Conservation (phyloP, 495 filamentous ascomycete genomes). For the Hamigera avellanea region DNA sequence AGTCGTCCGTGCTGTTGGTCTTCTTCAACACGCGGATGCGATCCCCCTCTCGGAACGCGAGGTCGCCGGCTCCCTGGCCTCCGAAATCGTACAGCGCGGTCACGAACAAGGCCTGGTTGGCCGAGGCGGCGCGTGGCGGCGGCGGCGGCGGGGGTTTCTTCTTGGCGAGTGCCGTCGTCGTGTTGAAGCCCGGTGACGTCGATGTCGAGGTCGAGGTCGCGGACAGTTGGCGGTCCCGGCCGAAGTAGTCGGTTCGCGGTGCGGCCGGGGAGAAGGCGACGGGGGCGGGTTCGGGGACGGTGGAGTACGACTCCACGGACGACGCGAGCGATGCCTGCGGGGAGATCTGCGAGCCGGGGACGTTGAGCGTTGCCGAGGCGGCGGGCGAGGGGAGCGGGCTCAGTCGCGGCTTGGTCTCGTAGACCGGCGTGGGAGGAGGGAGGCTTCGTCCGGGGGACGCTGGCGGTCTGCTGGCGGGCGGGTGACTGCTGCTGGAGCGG, state of each 20-base stretch:
- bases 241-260: slow-evolving; percentile 40
- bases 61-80: slow-evolving; percentile 60
- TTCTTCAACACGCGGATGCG: slow-evolving; percentile 72
- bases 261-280: slow-evolving; percentile 15
- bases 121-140: slow-evolving; percentile 30
- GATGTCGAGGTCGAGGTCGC: slow-evolving; percentile 23
- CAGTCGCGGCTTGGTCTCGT: slow-evolving; percentile 15
- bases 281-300: slow-evolving; percentile 1
- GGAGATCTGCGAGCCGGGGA: slow-evolving; percentile 3
- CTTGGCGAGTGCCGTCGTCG: slow-evolving; percentile 20
- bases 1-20: slow-evolving; percentile 80
- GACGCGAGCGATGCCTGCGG: slow-evolving; percentile 5
- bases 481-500: slow-evolving; percentile 12
- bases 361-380: slow-evolving; percentile 5
- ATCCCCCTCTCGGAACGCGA: slow-evolving; percentile 76
- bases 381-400: slow-evolving; percentile 5
- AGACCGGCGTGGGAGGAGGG: slow-evolving; percentile 4
- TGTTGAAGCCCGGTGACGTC: slow-evolving; percentile 12
- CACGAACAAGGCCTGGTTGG: slow-evolving; percentile 48
- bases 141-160: slow-evolving; percentile 60
- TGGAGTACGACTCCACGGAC: slow-evolving; percentile 1
- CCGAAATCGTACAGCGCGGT: slow-evolving; percentile 73
- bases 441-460: slow-evolving; percentile 1
- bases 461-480: slow-evolving; percentile 9
- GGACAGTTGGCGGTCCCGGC: slow-evolving; percentile 23